Conservation (phyloP, 169 alveolate genomes). For the Babesia sp. region DNA sequence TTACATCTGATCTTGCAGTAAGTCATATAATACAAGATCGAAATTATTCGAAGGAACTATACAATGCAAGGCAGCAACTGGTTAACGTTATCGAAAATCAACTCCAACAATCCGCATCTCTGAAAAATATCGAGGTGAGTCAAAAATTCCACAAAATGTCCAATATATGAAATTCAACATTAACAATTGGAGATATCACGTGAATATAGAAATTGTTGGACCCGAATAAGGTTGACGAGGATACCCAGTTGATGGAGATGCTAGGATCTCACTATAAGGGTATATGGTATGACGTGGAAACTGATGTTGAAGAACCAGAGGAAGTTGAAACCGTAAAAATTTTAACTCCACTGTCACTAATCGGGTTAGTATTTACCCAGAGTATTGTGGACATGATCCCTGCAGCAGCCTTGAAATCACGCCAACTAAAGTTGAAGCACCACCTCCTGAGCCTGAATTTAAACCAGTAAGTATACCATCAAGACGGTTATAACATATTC, state of each 20-base stretch:
- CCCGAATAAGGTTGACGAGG: constrained; percentile 8
- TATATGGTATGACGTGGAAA: constrained; percentile 6
- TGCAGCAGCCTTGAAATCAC: constrained; percentile 19
- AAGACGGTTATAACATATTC: neutral
- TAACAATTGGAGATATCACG: neutral
- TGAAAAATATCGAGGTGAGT: constrained; percentile 29
- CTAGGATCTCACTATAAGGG: constrained; percentile 9
- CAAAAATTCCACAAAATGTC: no score
- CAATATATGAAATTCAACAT: neutral
- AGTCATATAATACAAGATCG: no score
- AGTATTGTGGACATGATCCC: neutral
- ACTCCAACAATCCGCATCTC: constrained; percentile 10
- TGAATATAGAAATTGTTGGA: constrained; percentile 2
- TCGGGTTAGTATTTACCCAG: constrained; percentile 5
- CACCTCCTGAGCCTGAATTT: constrained; percentile 17
- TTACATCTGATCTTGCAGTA: constrained; percentile 8
- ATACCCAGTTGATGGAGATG: constrained; percentile 20
- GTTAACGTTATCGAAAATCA: constrained; percentile 15
- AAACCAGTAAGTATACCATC: constrained; percentile 29
- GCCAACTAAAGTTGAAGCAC: constrained; percentile 20
- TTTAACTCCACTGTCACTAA: neutral
- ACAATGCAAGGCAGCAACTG: constrained; percentile 17
- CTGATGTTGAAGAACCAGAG: neutral
- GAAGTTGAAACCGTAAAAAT: neutral
- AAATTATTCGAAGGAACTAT: constrained; percentile 21